These are phyloP conservation scores for Paulinella micropora DNA, from an alignment of 78 protist species.

Conservation along the genomic window DNA sequence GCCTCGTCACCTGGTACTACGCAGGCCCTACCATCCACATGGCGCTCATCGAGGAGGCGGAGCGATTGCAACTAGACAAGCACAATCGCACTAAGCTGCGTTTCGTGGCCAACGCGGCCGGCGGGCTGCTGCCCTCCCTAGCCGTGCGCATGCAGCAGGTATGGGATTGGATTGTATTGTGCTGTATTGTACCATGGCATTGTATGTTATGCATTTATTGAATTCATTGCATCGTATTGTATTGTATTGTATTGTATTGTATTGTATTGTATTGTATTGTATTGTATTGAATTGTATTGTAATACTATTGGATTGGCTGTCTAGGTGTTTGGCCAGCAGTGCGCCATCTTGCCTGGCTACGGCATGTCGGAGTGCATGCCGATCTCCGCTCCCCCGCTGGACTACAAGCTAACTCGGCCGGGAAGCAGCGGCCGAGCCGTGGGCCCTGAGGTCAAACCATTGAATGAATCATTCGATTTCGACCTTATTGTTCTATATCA, in stretches of 20 bases:
- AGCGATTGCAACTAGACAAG: neutral
- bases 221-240: too few species aligned
- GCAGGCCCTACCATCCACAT: neutral
- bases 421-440: neutral
- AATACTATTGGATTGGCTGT: too few species aligned
- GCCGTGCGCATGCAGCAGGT: neutral
- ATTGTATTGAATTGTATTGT: too few species aligned
- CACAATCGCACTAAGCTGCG: neutral
- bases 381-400: neutral
- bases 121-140: neutral
- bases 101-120: neutral
- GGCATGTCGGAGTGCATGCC: slow-evolving; percentile 2
- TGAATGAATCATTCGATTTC: too few species aligned
- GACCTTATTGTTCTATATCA: too few species aligned
- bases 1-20: neutral
- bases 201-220: too few species aligned
- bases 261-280: too few species aligned
- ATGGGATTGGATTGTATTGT: too few species aligned
- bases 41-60: too few species aligned
- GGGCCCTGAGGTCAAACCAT: too few species aligned
- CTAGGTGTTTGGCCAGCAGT: neutral
- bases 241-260: too few species aligned
- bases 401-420: neutral
- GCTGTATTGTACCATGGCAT: too few species aligned
- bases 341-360: neutral